Percentiles rank a stretch among this genome's conserved stretches.
phyloP scores from a whole-genome alignment of 2,329 filamentous ascomycete species.

The Geosmithia flava region DNA sequence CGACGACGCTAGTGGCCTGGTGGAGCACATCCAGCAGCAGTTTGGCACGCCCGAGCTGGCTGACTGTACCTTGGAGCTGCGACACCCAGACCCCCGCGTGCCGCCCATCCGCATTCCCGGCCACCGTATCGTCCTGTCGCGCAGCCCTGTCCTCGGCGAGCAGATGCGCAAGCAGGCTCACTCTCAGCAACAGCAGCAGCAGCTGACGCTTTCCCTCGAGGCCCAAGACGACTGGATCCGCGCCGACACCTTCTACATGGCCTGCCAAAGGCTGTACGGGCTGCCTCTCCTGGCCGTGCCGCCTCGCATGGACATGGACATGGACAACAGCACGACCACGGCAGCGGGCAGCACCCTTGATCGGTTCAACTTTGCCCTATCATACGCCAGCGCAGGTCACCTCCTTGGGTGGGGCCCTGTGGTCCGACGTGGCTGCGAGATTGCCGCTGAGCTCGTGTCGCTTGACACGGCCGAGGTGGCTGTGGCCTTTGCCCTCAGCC shows the following conservation, averaged over 20 bases:
- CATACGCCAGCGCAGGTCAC: slow-evolving; percentile 51
- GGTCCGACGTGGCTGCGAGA: slow-evolving; percentile 42
- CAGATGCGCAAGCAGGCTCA: slow-evolving; percentile 13
- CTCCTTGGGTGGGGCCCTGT: slow-evolving; percentile 43
- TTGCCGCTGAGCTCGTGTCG: slow-evolving; percentile 43
- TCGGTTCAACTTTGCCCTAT: slow-evolving; percentile 43
- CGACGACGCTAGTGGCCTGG: slow-evolving; percentile 22
- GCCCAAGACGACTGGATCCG: slow-evolving; percentile 39
- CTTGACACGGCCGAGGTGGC: slow-evolving; percentile 52
- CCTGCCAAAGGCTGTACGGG: slow-evolving; percentile 45
- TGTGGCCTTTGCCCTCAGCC: slow-evolving; percentile 43
- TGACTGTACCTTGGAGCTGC: slow-evolving; percentile 34
- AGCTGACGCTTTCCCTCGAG: slow-evolving; percentile 25
- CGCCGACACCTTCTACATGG: slow-evolving; percentile 42
- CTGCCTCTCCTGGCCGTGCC: slow-evolving; percentile 31
- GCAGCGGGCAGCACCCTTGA: slow-evolving; percentile 26
- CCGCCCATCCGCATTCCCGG: slow-evolving; percentile 29
- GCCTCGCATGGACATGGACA: slow-evolving; percentile 12
- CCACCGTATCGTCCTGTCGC: slow-evolving; percentile 43
- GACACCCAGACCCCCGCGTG: slow-evolving; percentile 24
- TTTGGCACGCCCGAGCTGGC: slow-evolving; percentile 18
- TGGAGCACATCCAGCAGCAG: slow-evolving; percentile 24
- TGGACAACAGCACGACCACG: slow-evolving; percentile 7
- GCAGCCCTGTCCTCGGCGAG: slow-evolving; percentile 24
- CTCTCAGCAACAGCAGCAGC: slow-evolving; percentile 19